Base-by-base conservation (phyloP, 768 basidiomycete genomes). In the Mycena alexandri region DNA sequence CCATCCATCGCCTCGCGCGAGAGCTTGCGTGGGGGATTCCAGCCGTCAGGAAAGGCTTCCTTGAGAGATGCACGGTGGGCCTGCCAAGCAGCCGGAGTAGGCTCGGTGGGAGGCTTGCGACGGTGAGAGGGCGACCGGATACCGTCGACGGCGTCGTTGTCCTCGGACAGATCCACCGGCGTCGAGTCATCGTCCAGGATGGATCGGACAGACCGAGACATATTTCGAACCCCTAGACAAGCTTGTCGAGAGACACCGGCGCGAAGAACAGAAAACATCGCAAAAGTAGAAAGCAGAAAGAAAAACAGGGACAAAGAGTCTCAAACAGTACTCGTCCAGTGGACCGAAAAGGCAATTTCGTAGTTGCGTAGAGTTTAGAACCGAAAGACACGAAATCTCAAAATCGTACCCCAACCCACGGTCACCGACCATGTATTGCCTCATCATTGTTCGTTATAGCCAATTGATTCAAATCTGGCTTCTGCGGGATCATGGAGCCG, bases 1-100 rank as follows among this genome's bases (percentile, higher is more conserved):
- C 90, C 89, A 69, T 91, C 90, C 93, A 95, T 95, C 41, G 93
- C 93, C 72, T 92, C 90, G 61, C 92, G 86, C 16, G 93, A 93
- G 59, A 96, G 75, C 75, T 93, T 93, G 72, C 88, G 89, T 63
- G 91, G 90, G 25, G 94, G 94, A 55, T 83, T 81, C 94, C 94
- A 96, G 50, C 90, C 90, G 12, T 79, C 77, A 29, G 90, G 90
- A 74, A 91, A 92, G 5, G 76, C 72, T 68, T 85, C 80, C 61
- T 83, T 85, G 65, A 92, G 81, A 13, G 78, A 72, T 48, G 79
- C 76, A 47, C 87, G 85, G 77, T 92, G 89, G 22, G 74, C 77
- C 65, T 77, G 79, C 82, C 82, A 83, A 74, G 86, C 80, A 25
- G 78, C 76, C 52, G 89, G 89, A 13, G 85, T 86, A 16, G 83